Conservation (phyloP, 352 stramenopile genomes). For the Pythium guiyangense region DNA sequence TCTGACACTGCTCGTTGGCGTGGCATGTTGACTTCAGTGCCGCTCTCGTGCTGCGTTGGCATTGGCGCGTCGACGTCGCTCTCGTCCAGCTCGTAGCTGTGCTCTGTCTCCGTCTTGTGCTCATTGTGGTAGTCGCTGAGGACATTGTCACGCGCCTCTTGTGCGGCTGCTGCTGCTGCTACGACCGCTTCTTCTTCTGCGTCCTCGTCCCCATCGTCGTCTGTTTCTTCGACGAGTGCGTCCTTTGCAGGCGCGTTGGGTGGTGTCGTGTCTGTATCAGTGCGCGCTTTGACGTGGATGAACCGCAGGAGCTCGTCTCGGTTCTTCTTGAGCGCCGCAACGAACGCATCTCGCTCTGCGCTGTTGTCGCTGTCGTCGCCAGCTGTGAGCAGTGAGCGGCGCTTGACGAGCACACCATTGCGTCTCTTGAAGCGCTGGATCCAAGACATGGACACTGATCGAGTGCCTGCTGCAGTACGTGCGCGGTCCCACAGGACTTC, state of each 20-base stretch:
- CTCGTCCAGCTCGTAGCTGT: neutral
- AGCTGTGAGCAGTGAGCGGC: conserved; percentile 1
- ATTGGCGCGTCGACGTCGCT: neutral
- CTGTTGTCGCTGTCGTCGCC: neutral
- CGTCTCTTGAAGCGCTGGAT: conserved; percentile 15
- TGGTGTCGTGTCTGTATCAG: neutral
- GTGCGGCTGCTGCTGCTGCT: neutral
- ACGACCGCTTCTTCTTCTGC: neutral
- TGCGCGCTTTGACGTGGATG: neutral
- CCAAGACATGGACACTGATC: conserved; percentile 13
- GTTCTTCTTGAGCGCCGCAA: conserved; percentile 6
- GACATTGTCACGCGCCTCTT: neutral
- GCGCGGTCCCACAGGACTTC: conserved; percentile 11
- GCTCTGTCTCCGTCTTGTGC: neutral
- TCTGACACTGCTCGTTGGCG: no score
- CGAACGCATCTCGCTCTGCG: neutral
- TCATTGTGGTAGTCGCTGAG: neutral
- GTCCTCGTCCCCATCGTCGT: no score
- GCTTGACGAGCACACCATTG: conserved; percentile 5
- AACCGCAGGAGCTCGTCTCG: conserved; percentile 9
- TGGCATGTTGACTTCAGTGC: no score
- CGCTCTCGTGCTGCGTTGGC: no score
- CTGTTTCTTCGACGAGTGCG: neutral
- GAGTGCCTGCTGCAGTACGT: conserved; percentile 1
- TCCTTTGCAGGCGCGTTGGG: neutral